Conservation (phyloP, 305 asterid species). For the Ilex paraguariensis region DNA sequence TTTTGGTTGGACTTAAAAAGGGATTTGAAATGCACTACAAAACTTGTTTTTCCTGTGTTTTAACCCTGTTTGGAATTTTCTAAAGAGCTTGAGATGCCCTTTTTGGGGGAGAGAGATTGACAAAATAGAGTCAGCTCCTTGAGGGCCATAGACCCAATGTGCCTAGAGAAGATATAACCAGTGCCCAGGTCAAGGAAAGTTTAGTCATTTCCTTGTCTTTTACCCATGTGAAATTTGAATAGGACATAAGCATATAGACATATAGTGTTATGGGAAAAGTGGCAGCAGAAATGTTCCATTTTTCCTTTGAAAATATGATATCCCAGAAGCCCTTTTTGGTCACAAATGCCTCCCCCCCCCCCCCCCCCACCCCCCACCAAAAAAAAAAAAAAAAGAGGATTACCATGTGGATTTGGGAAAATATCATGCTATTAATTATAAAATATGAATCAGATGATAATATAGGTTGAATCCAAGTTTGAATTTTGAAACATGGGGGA, state of each 20-base stretch:
- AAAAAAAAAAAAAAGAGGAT: too few species aligned
- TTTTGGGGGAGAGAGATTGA: conserved; percentile 6
- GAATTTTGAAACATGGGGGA: too few species aligned
- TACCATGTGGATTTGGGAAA: too few species aligned
- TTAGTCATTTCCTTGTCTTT: conserved; percentile 15
- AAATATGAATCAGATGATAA: too few species aligned
- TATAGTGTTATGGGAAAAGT: conserved; percentile 1
- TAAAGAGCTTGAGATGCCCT: conserved; percentile 34
- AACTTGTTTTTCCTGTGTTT: conserved; percentile 9
- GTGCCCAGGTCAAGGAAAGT: conserved; percentile 16
- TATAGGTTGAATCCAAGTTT: too few species aligned
- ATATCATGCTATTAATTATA: too few species aligned
- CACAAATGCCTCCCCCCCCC: too few species aligned
- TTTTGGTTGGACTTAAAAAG: conserved; percentile 38
- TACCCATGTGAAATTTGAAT: conserved; percentile 17
- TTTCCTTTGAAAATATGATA: too few species aligned
- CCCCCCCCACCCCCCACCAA: too few species aligned
- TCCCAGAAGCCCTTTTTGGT: too few species aligned
- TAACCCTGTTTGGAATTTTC: conserved; percentile 52
- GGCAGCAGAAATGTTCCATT: too few species aligned
- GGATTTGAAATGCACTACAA: conserved; percentile 36
- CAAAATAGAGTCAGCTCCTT: conserved; percentile 27
- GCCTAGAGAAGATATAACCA: conserved; percentile 14
- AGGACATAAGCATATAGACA: conserved; percentile 27
- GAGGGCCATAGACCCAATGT: conserved; percentile 9